Percentiles rank a stretch among this genome's conserved stretches.
Conservation (phyloP, 148 eudicot genomes). For the Silene latifolia region DNA sequence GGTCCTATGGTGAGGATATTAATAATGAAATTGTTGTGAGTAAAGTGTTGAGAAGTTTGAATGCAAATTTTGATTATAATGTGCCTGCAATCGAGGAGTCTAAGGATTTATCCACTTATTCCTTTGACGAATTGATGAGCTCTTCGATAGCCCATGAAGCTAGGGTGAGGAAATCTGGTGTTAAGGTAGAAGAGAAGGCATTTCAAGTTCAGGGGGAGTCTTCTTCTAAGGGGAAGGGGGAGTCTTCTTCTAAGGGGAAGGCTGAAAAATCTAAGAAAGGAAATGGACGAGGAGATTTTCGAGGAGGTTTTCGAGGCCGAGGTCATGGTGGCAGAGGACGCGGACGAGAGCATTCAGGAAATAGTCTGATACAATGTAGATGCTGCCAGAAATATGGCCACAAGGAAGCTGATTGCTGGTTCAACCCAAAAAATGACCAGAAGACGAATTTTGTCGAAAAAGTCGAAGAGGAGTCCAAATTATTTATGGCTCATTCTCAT, state of each 20-base stretch:
- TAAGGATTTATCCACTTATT: conserved; percentile 10
- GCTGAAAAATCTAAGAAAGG: no score
- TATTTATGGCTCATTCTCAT: no score
- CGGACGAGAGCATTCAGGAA: no score
- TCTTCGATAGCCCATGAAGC: conserved; percentile 3
- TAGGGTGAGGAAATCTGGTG: background rate
- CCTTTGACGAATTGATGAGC: conserved; percentile 15
- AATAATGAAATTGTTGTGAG: conserved; percentile 4
- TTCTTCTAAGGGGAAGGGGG: no score
- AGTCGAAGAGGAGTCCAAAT: no score
- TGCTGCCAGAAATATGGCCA: no score
- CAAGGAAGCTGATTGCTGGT: no score
- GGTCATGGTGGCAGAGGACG: background rate
- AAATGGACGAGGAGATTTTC: background rate
- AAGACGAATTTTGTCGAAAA: no score
- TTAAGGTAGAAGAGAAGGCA: background rate
- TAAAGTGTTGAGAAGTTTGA: conserved; percentile 16
- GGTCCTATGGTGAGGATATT: background rate
- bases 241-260: no score
- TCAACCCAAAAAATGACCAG: no score
- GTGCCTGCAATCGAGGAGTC: conserved; percentile 16
- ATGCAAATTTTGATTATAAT: conserved; percentile 5
- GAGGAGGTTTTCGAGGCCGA: background rate
- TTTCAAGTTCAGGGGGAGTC: no score
- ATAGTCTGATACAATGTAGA: no score